Base-by-base conservation (phyloP, 2,329 filamentous ascomycete genomes). In the Phoma sp. region DNA sequence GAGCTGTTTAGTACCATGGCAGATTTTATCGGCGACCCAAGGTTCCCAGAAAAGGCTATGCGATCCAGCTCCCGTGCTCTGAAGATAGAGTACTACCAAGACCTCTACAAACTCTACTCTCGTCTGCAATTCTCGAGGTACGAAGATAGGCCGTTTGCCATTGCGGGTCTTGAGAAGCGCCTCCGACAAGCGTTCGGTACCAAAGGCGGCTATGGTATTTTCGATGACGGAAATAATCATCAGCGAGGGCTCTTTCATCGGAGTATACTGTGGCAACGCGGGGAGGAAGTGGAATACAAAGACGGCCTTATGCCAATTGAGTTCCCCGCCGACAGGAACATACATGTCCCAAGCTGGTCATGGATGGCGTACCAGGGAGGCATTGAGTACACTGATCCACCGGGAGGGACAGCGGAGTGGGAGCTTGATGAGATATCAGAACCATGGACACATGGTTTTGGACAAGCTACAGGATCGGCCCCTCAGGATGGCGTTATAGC, bases 141-240 rank as follows among this genome's bases (percentile, higher is more conserved):
- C 1, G 18, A 46, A 0, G 74, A 77, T 40, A 62, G 73, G 0
- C 67, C 74, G 0, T 21, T 72, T 2, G 74, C 71, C 1, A 71
- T 77, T 1, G 58, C 57, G 1, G 75, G 73, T 0, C 61, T 78
- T 0, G 64, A 76, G 38, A 65, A 64, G 7, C 64, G 74, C 0
- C 53, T 77, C 2, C 43, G 64, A 2, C 20, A 25, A 0, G 59
- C 60, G 0, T 60, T 75, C 4, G 29, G 50, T 0, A 62, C 64
- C 0, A 47, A 39, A 4, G 75, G 71, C 2, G 68, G 61, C 0
- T 74, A 60, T 32, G 75, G 76, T 0, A 46, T 77, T 2, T 73
- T 77, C 25, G 64, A 73, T 18, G 53, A 57, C 20, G 51, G 51
- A 1, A 15, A 28, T 15, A 38, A 32, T 6, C 49, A 53, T 1